Percentiles rank a stretch among this genome's conserved stretches.
These are phyloP conservation scores for Hamamelis virginiana DNA, from an alignment of 164 flowering plant species.

Conservation along the genomic window DNA sequence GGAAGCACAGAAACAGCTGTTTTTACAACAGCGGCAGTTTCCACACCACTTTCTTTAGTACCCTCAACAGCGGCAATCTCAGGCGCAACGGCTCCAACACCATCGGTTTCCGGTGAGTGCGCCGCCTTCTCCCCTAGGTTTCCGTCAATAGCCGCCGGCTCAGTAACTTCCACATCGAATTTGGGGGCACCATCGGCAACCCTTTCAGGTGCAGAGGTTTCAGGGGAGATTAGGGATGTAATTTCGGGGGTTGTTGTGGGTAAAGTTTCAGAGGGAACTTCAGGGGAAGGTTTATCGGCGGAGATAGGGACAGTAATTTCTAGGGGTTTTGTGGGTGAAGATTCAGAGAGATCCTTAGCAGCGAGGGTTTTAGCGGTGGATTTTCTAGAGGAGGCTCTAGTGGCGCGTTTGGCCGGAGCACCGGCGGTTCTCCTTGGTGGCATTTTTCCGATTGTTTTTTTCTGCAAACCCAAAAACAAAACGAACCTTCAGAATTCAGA, in stretches of 20 bases:
- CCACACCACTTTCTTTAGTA: background rate
- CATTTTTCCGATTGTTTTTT: background rate
- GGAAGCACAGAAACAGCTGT: background rate
- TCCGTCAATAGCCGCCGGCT: background rate
- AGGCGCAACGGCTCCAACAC: background rate
- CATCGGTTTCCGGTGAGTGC: background rate
- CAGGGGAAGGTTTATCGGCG: too few species aligned
- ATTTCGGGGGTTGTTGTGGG: background rate
- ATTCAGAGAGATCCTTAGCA: background rate
- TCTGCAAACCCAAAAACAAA: too few species aligned
- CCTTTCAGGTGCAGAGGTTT: background rate
- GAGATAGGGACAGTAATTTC: background rate
- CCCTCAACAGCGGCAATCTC: background rate
- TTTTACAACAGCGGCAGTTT: background rate
- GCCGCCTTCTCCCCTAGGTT: background rate
- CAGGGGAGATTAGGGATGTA: background rate
- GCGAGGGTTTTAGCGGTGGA: background rate
- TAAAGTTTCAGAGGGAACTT: background rate
- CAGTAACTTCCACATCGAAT: background rate
- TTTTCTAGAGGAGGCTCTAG: background rate
- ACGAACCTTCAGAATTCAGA: too few species aligned
- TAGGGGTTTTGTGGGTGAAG: background rate
- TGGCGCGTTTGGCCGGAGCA: background rate
- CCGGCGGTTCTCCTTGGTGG: conserved; percentile 2
- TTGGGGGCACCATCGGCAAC: background rate